phyloP scores from a whole-genome alignment of 176 grass and related monocot species.

The Musa itinerans region DNA sequence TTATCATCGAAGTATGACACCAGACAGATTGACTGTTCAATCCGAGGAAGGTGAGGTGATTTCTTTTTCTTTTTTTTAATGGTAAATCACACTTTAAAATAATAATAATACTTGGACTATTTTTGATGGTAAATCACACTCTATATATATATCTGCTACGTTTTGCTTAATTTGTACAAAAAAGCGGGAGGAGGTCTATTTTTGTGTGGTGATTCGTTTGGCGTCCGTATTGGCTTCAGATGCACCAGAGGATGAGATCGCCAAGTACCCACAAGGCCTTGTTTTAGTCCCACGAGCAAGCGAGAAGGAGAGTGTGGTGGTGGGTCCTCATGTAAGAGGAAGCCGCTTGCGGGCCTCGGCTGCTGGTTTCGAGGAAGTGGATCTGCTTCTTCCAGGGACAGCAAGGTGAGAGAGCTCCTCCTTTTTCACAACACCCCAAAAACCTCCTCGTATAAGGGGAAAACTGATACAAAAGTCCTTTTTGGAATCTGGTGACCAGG shows the following conservation, averaged over 20 bases:
- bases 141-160: too few relatives aligned
- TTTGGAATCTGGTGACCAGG: slow-evolving; percentile 28
- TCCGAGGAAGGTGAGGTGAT: slow-evolving; percentile 52
- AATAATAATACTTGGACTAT: background rate
- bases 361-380: slow-evolving; percentile 84
- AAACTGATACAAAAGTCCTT: too few relatives aligned
- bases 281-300: slow-evolving; percentile 67
- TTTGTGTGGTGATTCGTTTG: slow-evolving; percentile 3
- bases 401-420: slow-evolving; percentile 34
- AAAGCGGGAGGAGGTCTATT: background rate
- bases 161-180: too few relatives aligned
- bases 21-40: slow-evolving; percentile 66
- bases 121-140: too few relatives aligned
- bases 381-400: slow-evolving; percentile 87
- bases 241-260: slow-evolving; percentile 73
- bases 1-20: slow-evolving; percentile 35
- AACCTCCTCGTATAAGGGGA: too few relatives aligned
- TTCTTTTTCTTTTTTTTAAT: background rate
- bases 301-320: slow-evolving; percentile 68
- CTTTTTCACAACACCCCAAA: too few relatives aligned
- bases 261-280: slow-evolving; percentile 59
- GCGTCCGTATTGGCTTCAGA: slow-evolving; percentile 25
- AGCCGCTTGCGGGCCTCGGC: slow-evolving; percentile 60
- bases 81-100: background rate
- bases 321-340: slow-evolving; percentile 85